Evolutionary conservation across 2,329 filamentous ascomycete genomes (phyloP).

Genomic region (Domatiomyces globalis): DNA sequence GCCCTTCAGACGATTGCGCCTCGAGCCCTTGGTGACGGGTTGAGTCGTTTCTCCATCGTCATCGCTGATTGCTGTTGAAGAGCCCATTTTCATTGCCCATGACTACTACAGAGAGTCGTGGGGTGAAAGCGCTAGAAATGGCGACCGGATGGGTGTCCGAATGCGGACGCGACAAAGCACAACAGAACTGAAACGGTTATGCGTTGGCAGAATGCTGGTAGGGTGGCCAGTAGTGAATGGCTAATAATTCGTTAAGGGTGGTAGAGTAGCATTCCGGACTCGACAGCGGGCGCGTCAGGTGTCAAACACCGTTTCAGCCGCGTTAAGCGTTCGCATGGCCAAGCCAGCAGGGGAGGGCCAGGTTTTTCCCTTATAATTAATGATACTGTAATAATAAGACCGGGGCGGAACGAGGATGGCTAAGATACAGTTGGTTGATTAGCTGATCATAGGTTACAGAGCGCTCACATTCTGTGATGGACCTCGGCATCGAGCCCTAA

Average conservation of each 20-base stretch:
- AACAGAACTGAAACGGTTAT: background rate
- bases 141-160: no score
- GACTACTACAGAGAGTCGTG: background rate
- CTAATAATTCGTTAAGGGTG: background rate
- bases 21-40: slow-evolving; percentile 7
- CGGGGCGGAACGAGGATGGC: no score
- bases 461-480: no score
- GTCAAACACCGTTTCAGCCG: no score
- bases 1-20: slow-evolving; percentile 14
- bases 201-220: background rate
- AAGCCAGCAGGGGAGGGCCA: no score
- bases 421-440: no score
- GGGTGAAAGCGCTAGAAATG: background rate
- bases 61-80: background rate
- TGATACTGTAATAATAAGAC: no score
- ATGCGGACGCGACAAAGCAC: background rate
- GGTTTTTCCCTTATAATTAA: no score
- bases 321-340: no score
- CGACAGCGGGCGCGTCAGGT: no score
- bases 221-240: background rate
- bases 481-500: no score
- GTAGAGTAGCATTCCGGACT: background rate
- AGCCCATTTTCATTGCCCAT: slow-evolving; percentile 3
- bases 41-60: slow-evolving; percentile 13
- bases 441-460: no score